A percentile compares a stretch with the other conserved stretches of the same genome.
Conservation (phyloP, 164 flowering plant species). For the Kingdonia uniflora region DNA sequence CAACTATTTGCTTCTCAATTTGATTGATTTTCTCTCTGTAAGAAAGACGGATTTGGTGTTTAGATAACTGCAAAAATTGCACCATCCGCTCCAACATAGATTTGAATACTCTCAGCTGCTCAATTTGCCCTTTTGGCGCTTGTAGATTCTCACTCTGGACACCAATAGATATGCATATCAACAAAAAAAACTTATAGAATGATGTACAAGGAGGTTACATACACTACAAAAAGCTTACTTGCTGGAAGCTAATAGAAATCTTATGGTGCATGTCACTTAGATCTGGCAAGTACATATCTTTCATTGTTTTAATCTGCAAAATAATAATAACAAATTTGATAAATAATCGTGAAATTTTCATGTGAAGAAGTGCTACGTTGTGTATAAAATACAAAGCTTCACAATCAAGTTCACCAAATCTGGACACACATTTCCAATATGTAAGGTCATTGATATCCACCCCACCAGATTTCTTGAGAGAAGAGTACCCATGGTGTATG, state of each 20-base stretch:
- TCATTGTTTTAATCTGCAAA: constrained; percentile 66
- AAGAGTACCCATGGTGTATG: too few species aligned
- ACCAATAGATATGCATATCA: not conserved
- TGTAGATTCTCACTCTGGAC: constrained; percentile 63
- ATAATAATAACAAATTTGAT: not conserved
- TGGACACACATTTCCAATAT: too few species aligned
- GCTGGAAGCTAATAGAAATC: constrained; percentile 51
- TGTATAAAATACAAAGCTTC: not conserved
- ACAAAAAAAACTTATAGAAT: not conserved
- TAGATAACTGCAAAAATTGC: constrained; percentile 36
- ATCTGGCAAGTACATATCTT: constrained; percentile 57
- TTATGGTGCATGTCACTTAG: constrained; percentile 62
- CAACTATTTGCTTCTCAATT: constrained; percentile 60
- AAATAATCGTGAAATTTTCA: too few species aligned
- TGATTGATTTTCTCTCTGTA: constrained; percentile 49
- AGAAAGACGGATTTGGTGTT: constrained; percentile 24
- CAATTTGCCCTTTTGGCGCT: constrained; percentile 50
- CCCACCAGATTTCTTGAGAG: too few species aligned
- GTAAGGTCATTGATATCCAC: too few species aligned
- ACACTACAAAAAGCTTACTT: constrained; percentile 28
- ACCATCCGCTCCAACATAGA: constrained; percentile 48
- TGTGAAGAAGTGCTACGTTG: too few species aligned
- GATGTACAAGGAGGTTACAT: not conserved
- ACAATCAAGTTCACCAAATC: too few species aligned
- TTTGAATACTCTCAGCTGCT: constrained; percentile 43